phyloP scores from a whole-genome alignment of 257 asterid species.

The Phtheirospermum japonicum region DNA sequence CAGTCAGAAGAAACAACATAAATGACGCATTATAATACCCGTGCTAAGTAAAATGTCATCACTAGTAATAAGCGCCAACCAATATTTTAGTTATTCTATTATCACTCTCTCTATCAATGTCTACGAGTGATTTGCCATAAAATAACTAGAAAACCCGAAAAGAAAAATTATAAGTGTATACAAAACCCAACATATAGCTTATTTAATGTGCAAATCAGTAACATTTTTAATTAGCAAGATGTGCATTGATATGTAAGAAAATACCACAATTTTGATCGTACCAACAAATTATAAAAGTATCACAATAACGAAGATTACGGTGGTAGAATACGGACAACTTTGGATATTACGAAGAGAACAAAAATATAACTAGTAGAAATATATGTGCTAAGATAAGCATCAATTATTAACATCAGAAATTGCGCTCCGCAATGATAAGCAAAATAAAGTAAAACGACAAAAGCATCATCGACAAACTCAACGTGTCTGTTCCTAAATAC shows the following conservation, averaged over 20 bases:
- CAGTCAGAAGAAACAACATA: conserved; percentile 4
- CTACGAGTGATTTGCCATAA: no score
- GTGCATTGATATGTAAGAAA: not conserved
- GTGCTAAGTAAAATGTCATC: no score
- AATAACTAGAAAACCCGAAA: no score
- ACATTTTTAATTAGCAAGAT: no score
- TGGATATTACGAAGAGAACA: not conserved
- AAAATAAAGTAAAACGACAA: not conserved
- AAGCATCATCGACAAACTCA: not conserved
- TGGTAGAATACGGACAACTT: not conserved
- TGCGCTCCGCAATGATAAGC: not conserved
- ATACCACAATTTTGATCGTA: no score
- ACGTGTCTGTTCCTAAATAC: conserved; percentile 7
- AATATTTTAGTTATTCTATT: no score
- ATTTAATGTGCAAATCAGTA: no score
- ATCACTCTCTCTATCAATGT: no score
- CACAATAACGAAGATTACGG: no score
- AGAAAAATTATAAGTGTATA: not conserved
- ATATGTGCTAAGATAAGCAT: conserved; percentile 1
- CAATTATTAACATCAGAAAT: not conserved
- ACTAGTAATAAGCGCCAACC: not conserved
- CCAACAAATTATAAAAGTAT: not conserved
- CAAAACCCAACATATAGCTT: not conserved
- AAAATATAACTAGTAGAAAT: not conserved
- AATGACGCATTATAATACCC: not conserved